Percentiles rank a stretch among this genome's conserved stretches.
Conservation (phyloP, 768 basidiomycete genomes). For the Tephrocybe sp. region DNA sequence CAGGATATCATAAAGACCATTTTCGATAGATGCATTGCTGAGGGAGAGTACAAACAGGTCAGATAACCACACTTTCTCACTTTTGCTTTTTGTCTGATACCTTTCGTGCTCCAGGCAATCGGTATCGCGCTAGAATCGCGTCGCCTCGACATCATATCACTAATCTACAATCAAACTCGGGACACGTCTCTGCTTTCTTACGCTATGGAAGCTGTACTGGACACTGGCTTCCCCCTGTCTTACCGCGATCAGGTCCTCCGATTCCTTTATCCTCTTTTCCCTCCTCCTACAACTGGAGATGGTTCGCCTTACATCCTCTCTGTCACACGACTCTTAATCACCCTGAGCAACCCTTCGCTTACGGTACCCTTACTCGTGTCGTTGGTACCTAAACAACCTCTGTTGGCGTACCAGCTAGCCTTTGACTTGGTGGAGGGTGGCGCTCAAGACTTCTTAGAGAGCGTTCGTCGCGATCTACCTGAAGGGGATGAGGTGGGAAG, state of each 20-base stretch:
- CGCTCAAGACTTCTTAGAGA: conserved; percentile 88
- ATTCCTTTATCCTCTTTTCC: conserved; percentile 86
- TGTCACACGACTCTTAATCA: conserved; percentile 86
- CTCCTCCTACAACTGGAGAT: conserved; percentile 65
- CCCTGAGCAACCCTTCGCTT: conserved; percentile 78
- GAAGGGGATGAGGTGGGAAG: conserved; percentile 59
- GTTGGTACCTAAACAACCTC: conserved; percentile 66
- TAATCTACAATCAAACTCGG: conserved; percentile 68
- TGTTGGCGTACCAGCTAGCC: conserved; percentile 91
- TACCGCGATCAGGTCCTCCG: conserved; percentile 82
- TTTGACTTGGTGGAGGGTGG: conserved; percentile 96
- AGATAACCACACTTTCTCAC: conserved; percentile 13
- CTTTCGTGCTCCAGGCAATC: conserved; percentile 60
- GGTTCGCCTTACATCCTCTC: conserved; percentile 77
- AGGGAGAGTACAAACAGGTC: conserved; percentile 91
- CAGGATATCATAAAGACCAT: conserved; percentile 88
- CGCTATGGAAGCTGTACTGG: conserved; percentile 89
- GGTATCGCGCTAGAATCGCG: conserved; percentile 93
- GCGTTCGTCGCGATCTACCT: conserved; percentile 66
- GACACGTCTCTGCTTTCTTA: conserved; percentile 86
- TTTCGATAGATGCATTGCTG: conserved; percentile 79
- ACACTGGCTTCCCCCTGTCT: conserved; percentile 83
- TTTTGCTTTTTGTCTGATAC: conserved; percentile 11
- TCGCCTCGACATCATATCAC: conserved; percentile 82
- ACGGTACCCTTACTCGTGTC: conserved; percentile 74